Conservation (phyloP, 768 basidiomycete genomes). For the Mycena filopes region DNA sequence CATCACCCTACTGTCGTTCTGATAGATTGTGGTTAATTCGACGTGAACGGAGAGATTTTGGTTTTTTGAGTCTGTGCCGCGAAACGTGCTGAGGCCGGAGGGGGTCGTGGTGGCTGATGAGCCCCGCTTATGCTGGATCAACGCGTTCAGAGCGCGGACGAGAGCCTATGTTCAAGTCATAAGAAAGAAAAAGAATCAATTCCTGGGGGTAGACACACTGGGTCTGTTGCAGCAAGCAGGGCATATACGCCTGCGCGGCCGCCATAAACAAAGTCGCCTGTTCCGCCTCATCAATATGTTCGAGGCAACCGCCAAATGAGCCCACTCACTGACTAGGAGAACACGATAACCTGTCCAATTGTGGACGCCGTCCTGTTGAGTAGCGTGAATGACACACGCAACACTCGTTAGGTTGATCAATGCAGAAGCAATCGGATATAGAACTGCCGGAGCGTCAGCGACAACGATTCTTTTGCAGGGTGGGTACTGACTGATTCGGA, state of each 20-base stretch:
- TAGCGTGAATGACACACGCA: slow-evolving; percentile 30
- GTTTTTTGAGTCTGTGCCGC: background rate
- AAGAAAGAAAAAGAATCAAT: too few relatives aligned
- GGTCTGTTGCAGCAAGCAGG: slow-evolving; percentile 25
- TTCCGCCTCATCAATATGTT: background rate
- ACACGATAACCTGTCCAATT: slow-evolving; percentile 28
- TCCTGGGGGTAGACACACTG: slow-evolving; percentile 7
- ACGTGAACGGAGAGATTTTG: slow-evolving; percentile 9
- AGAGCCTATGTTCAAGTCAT: slow-evolving; percentile 4
- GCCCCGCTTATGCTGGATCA: background rate
- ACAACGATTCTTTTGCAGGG: too few relatives aligned
- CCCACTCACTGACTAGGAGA: slow-evolving; percentile 15
- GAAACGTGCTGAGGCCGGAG: background rate
- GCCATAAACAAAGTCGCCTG: slow-evolving; percentile 30
- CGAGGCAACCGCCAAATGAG: background rate
- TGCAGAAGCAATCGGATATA: slow-evolving; percentile 30
- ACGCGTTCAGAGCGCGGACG: background rate
- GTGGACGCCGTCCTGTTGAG: slow-evolving; percentile 29
- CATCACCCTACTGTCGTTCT: background rate
- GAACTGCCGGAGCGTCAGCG: slow-evolving; percentile 4
- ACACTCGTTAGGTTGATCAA: slow-evolving; percentile 31
- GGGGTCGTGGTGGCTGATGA: background rate
- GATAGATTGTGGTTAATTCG: slow-evolving; percentile 11
- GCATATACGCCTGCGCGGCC: slow-evolving; percentile 31
- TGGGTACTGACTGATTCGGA: slow-evolving; percentile 34